Evolutionary conservation across 352 stramenopile genomes (phyloP), one percentile per base, ranked within the genome.

Genomic region (Globisporangium spinosum): DNA sequence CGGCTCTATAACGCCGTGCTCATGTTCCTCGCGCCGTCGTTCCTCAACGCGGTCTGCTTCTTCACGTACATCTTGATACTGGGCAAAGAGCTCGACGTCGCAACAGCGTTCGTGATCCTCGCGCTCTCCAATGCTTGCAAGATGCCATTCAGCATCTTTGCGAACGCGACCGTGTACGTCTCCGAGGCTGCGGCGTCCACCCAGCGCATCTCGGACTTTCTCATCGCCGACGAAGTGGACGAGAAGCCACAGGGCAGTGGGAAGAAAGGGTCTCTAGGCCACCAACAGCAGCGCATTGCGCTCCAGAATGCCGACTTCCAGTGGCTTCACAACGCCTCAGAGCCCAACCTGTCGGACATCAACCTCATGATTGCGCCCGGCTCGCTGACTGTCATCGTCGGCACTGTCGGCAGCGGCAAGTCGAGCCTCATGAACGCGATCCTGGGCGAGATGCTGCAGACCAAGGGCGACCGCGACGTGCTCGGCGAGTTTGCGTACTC

Each of bases 1-100:
- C 77, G 77, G 4, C 55, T 84, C 20, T 62, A 67, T 43, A 87
- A 84, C 49, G 76, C 75, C 0, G 72, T 85, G 49, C 58, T 85
- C n/a, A 80, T 82, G 73, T 81, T 81, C 45, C 68, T 92, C 2
- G 85, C 97, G 2, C 96, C 96, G 20, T 90, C 98, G 13, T 62
- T 98, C 13, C 90, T 98, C 2, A 93, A 93, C 0, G 68, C 98
- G 12, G 83, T 89, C 2, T 97, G 91, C 17, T 99, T 99, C 60
- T 22, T 75, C 9, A 69, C 76, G 2, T 94, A 92, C 61, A 72
- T 89, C 15, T n/a, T 59, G 10, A 38, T 83, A 6, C 61, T 80
- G 4, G 97, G 93, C 0, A 73, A 98, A 43, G 70, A 80, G 1
- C 72, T 99, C 17, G 94, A 97, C 53, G 94, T 98, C 7, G 79